Conservation (phyloP, 179 eudicot genomes). For the Vitellaria paradoxa region DNA sequence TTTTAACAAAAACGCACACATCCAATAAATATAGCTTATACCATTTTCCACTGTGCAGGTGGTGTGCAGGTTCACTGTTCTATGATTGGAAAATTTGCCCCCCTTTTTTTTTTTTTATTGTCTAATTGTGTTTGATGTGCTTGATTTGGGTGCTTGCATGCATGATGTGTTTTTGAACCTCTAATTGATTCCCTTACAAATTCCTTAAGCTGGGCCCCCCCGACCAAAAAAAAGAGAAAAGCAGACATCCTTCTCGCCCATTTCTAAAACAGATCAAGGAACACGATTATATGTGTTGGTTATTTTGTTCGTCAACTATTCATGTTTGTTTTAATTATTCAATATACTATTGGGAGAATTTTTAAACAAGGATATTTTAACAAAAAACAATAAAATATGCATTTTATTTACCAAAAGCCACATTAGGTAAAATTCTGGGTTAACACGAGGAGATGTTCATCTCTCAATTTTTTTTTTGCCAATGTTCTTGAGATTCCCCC, state of each 20-base stretch:
- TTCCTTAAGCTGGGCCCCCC: not conserved
- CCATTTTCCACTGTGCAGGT: constrained; percentile 93
- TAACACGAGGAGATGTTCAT: not conserved
- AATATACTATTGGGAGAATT: no score
- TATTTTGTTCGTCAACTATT: not conserved
- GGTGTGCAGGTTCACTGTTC: constrained; percentile 70
- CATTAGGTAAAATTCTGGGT: not conserved
- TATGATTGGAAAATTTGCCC: constrained; percentile 19
- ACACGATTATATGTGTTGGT: not conserved
- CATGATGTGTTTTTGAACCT: not conserved
- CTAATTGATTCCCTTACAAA: not conserved
- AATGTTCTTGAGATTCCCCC: not conserved
- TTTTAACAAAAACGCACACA: constrained; percentile 14
- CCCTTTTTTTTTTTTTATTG: constrained; percentile 25
- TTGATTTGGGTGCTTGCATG: constrained; percentile 12
- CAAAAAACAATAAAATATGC: no score
- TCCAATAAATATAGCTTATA: constrained; percentile 46
- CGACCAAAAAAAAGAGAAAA: not conserved
- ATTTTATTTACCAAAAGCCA: not conserved
- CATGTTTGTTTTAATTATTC: not conserved
- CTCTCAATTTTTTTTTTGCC: not conserved
- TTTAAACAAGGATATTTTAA: no score
- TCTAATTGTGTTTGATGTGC: constrained; percentile 8
- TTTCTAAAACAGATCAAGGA: not conserved
- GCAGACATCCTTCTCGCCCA: not conserved